Evolutionary conservation across 164 flowering plant genomes (phyloP), one percentile per base, ranked within the genome.

Genomic region (Stephania cephalantha): DNA sequence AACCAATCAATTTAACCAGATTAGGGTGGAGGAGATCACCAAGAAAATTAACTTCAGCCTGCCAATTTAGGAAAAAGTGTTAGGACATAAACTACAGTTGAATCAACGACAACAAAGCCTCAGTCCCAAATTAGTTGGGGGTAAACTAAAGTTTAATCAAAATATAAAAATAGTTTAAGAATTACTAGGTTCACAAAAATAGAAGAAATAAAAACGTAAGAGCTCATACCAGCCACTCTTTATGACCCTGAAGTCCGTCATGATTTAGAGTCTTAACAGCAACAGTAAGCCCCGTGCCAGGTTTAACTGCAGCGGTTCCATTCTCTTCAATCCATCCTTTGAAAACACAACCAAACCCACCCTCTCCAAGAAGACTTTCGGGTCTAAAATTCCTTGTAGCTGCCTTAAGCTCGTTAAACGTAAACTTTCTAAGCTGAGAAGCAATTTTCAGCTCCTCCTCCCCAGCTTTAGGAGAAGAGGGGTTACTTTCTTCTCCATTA

Each of bases 241-340:
- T 94, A 81, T 94, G 98, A 78, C 98, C 98, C 86, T 94, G 98
- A 72, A 94, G 97, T 44, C 97, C 97, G 85, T 94, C 98, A 77
- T 92, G 98, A 73, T 94, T 94, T 65, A 94, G 91, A 66, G 98
- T 94, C 85, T 94, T 94, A 70, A 94, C 98, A 53, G 98, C 98
- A 79, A 94, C 98, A 22, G 98, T 92, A 77, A 92, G 94, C 66
- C 98, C 98, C 20, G 96, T 94, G 58, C 98, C 98, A 68, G 98
- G 97, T 85, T 90, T 94, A 29, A 90, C 94, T 2, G 98, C 91
- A 73, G 91, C 98, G 29, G 98, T 93, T 75, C 98, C 98, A 78
- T 91, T 93, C 85, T 93, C 97, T 87, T 93, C 98, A 69, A 93
- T 90, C 98, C 98, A 93, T 29, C 98, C 98, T 81, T 93, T 93